Base-by-base conservation (phyloP, 305 asterid species). In the Plantago coronopus region DNA sequence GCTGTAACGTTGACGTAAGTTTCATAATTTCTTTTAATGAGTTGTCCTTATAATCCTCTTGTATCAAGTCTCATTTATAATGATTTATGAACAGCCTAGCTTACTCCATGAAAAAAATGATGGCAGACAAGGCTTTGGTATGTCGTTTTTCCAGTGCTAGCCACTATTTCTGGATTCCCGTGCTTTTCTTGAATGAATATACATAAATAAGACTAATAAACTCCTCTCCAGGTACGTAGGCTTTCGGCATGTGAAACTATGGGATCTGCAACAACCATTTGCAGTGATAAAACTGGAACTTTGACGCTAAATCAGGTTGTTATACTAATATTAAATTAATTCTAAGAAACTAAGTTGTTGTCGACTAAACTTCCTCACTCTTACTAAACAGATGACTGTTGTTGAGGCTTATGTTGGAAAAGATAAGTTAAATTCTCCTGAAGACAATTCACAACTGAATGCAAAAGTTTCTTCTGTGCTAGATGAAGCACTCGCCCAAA, bases 71-170 rank as follows among this genome's bases (percentile, higher is more conserved):
- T 62, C 60, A 71, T 68, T 55, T 63, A 20, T 61, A 65, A 64
- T 54, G 53, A 69, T 72, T 66, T 50, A 60, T 54, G 65, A 63
- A 75, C 94, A 93, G 98, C 67, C 72, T 89, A 65, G 99, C 99
- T 22, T 93, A 83, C 77, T 93, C 99, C 62, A 89, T 93, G 99
- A 87, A 89, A 85, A 93, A 89, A 76, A 93, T 93, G 99, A 93
- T 93, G 99, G 90, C 94, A 47, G 97, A 93, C 79, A 93, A 93
- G 91, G 99, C 99, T 64, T 74, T 93, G 94, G 99, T 88, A 76
- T 25, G 73, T 65, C 2, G 19, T n/a, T 65, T 17, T 61, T 12
- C n/a, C 47, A n/a, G 63, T 53, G 49, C 59, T 42, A 9, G 46
- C 48, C 49, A 65, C 62, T 53, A 50, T 17, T 55, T 44, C 42